phyloP scores from a whole-genome alignment of 805 yeast species.

The Yamadazyma nakazawae region DNA sequence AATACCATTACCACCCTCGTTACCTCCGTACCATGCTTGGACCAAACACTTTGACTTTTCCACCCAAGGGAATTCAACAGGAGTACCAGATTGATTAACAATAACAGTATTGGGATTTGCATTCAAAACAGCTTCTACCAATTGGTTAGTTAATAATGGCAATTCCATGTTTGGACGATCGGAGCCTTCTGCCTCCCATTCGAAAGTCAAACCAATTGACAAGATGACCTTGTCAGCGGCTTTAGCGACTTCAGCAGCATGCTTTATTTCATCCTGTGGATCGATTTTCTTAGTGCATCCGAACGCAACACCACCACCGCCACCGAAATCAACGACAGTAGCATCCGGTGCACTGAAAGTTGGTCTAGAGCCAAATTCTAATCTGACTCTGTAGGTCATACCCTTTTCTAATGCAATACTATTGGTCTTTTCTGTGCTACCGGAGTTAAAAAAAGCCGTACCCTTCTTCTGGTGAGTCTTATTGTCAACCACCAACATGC shows the following conservation, averaged over 20 bases:
- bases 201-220: constrained; percentile 25
- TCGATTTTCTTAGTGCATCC: constrained; percentile 24
- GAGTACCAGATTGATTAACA: constrained; percentile 33
- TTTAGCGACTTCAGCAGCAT: constrained; percentile 25
- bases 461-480: constrained; percentile 49
- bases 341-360: constrained; percentile 15
- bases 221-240: constrained; percentile 23
- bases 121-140: constrained; percentile 22
- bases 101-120: constrained; percentile 29
- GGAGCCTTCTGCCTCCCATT: constrained; percentile 31
- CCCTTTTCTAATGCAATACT: constrained; percentile 40
- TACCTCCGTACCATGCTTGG: constrained; percentile 38
- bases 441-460: constrained; percentile 45
- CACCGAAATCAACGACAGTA: constrained; percentile 16
- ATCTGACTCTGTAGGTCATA: constrained; percentile 37
- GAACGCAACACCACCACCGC: constrained; percentile 23
- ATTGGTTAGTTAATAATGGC: constrained; percentile 18
- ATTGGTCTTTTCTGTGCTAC: constrained; percentile 49
- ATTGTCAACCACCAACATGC: constrained; percentile 52
- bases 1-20: constrained; percentile 30
- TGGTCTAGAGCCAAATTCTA: constrained; percentile 46
- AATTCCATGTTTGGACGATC: constrained; percentile 28
- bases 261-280: constrained; percentile 22
- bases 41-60: constrained; percentile 21
- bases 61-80: constrained; percentile 31